Conservation (phyloP, 257 asterid species). For the Ligustrum vulgare region DNA sequence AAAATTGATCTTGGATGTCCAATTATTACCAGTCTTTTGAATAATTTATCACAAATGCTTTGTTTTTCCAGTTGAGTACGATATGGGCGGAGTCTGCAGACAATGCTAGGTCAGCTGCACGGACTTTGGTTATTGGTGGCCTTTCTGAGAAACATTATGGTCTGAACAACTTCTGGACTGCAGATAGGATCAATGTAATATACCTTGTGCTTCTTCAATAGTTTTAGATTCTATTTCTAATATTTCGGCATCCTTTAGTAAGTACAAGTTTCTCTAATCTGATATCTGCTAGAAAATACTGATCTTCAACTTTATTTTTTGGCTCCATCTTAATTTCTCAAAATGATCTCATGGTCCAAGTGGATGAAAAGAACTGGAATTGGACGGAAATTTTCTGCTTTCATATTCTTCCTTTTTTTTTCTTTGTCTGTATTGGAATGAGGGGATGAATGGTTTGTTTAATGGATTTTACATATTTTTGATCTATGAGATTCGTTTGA, state of each 20-base stretch:
- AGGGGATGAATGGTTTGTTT: no score
- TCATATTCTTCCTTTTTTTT: background rate
- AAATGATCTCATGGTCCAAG: background rate
- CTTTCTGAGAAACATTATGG: constrained; percentile 78
- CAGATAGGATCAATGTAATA: constrained; percentile 61
- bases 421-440: background rate
- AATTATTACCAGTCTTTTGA: background rate
- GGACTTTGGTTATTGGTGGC: constrained; percentile 81
- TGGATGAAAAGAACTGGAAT: background rate
- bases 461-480: no score
- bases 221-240: background rate
- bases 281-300: background rate
- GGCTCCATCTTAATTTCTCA: background rate
- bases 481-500: no score
- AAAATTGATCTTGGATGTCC: background rate
- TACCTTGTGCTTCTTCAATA: constrained; percentile 5
- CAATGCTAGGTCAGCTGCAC: constrained; percentile 91
- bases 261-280: background rate
- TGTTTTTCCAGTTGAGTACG: constrained; percentile 68
- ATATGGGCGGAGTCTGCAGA: constrained; percentile 95
- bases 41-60: background rate
- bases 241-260: background rate
- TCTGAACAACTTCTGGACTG: constrained; percentile 80
- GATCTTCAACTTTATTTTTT: background rate
- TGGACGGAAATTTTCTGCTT: background rate